Conservation (phyloP, 2,329 filamentous ascomycete genomes). For the Ophiostoma novo-ulmi region DNA sequence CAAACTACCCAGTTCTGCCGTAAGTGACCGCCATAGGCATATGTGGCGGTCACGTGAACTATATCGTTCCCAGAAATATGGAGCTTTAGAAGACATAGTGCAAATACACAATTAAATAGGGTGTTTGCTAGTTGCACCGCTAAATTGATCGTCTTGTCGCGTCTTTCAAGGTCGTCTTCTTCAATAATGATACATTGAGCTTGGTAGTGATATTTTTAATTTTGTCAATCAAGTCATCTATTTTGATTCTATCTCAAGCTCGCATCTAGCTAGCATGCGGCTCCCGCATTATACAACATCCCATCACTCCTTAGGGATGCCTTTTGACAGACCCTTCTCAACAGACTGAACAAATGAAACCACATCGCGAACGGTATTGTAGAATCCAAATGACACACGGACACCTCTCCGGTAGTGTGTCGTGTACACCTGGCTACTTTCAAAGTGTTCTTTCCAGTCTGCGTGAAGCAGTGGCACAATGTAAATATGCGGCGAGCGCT, state of each 20-base stretch:
- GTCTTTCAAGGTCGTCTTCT: not conserved
- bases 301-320: not conserved
- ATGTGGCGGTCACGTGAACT: not conserved
- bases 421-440: not conserved
- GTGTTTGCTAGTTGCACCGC: not conserved
- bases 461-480: not conserved
- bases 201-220: not conserved
- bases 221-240: not conserved
- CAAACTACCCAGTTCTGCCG: conserved; percentile 18
- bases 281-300: not conserved
- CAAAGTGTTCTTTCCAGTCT: not conserved
- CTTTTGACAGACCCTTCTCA: not conserved
- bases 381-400: conserved; percentile 2
- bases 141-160: not conserved
- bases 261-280: not conserved
- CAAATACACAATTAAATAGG: too few relatives aligned
- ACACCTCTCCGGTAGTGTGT: not conserved
- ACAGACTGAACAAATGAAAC: not conserved
- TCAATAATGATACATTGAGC: not conserved
- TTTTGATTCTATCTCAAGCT: not conserved
- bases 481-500: conserved; percentile 5
- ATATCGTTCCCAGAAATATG: not conserved
- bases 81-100: not conserved
- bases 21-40: conserved; percentile 18
- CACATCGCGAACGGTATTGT: not conserved